These are phyloP conservation scores for Hyphodiscus hymeniophilus DNA, from an alignment of 495 filamentous ascomycete species.

Conservation along the genomic window DNA sequence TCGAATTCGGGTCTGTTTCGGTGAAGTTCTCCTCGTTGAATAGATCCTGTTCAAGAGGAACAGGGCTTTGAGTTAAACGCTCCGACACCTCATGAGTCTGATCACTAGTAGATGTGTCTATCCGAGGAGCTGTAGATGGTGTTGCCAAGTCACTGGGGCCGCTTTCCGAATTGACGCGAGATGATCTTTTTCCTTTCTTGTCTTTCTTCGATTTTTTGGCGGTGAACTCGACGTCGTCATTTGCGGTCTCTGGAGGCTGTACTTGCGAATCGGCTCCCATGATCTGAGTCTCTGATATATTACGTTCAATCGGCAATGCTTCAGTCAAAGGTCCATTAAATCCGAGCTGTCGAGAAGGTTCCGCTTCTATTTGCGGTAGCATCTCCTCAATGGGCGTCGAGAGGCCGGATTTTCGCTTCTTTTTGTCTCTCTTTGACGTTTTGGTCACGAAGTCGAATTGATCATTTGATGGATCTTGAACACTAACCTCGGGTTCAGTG, in stretches of 20 bases:
- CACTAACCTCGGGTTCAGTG: constrained; percentile 13
- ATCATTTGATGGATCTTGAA: constrained; percentile 3
- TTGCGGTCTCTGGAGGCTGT: constrained; percentile 1
- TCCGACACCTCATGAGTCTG: neutral
- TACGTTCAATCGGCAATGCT: neutral
- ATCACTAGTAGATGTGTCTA: neutral
- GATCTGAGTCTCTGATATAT: neutral
- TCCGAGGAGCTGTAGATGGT: constrained; percentile 9
- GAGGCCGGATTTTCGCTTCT: constrained; percentile 11
- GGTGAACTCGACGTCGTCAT: constrained; percentile 15
- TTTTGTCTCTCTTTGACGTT: constrained; percentile 25
- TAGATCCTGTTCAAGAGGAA: neutral
- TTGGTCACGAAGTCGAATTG: constrained; percentile 11
- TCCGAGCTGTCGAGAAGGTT: neutral
- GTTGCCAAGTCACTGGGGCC: constrained; percentile 17
- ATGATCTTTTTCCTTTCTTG: constrained; percentile 16
- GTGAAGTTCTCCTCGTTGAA: too few species aligned
- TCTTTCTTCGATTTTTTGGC: constrained; percentile 23
- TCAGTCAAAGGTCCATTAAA: neutral
- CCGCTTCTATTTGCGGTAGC: neutral
- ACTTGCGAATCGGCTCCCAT: constrained; percentile 1
- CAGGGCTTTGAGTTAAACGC: constrained; percentile 11
- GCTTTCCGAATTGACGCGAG: constrained; percentile 10
- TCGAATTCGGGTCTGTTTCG: too few species aligned
- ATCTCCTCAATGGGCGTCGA: constrained; percentile 5